These are phyloP conservation scores for Chlorella vulgaris DNA, from an alignment of 139 green algal genomes.

Conservation along the genomic window DNA sequence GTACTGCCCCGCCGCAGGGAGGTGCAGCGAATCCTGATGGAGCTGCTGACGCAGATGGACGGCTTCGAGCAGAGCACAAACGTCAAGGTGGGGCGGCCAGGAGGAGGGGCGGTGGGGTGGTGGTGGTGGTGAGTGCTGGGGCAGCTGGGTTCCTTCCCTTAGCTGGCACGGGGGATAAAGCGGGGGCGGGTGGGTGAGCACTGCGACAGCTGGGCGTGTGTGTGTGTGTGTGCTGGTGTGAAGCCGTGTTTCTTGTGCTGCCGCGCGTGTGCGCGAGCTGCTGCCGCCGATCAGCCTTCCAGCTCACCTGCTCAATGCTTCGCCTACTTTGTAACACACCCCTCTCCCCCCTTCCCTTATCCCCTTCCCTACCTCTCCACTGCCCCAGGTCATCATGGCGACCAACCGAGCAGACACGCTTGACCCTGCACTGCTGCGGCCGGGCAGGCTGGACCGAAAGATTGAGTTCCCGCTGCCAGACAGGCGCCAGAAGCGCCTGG, in stretches of 20 bases:
- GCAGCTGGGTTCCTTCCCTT: neutral
- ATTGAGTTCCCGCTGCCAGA: slow-evolving; percentile 99
- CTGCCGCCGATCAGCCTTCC: neutral
- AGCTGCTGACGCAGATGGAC: slow-evolving; percentile 99
- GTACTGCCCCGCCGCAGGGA: slow-evolving; percentile 75
- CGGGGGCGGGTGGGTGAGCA: too few relatives aligned
- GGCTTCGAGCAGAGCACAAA: slow-evolving; percentile 98
- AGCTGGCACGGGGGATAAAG: too few relatives aligned
- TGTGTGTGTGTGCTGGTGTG: too few relatives aligned
- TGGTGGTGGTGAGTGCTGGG: neutral
- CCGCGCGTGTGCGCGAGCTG: neutral
- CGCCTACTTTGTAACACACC: too few relatives aligned
- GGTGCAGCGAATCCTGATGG: slow-evolving; percentile 99
- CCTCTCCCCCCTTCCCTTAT: too few relatives aligned
- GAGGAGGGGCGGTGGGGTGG: neutral
- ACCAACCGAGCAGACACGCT: slow-evolving; percentile 98
- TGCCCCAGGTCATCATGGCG: slow-evolving; percentile 95
- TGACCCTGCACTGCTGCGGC: slow-evolving; percentile 96
- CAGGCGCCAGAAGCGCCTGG: slow-evolving; percentile 95
- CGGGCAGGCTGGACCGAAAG: slow-evolving; percentile 97
- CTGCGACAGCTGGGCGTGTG: too few relatives aligned
- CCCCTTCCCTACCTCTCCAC: neutral
- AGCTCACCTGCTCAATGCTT: too few relatives aligned
- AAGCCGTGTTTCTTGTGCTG: too few relatives aligned
- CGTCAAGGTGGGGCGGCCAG: slow-evolving; percentile 65